These are phyloP conservation scores for Alternaria consortialis DNA, from an alignment of 2,329 filamentous ascomycete genomes.

Conservation along the genomic window DNA sequence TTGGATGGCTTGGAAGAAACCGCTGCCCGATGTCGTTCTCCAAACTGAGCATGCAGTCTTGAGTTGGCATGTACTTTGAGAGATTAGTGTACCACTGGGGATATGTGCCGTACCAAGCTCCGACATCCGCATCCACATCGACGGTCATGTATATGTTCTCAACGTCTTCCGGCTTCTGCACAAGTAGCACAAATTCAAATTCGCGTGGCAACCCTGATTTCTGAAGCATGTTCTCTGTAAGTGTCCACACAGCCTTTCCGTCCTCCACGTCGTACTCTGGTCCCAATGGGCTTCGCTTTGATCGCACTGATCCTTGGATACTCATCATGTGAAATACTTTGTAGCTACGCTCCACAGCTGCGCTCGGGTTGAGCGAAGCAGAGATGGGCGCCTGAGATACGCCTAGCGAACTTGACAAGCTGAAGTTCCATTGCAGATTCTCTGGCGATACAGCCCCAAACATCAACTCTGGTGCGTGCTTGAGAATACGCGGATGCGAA, in stretches of 20 bases:
- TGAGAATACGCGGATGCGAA: conserved; percentile 55
- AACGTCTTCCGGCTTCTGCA: conserved; percentile 56
- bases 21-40: conserved; percentile 55
- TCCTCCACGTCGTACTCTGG: conserved; percentile 54
- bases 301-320: conserved; percentile 59
- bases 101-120: conserved; percentile 54
- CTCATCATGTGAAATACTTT: conserved; percentile 61
- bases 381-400: conserved; percentile 56
- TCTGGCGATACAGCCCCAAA: conserved; percentile 59
- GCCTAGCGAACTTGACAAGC: conserved; percentile 57
- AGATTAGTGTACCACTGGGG: conserved; percentile 53
- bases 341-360: conserved; percentile 54
- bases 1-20: conserved; percentile 50
- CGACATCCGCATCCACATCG: conserved; percentile 56
- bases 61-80: conserved; percentile 51
- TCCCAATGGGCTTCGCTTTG: conserved; percentile 48
- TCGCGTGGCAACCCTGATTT: conserved; percentile 60
- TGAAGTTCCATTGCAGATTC: conserved; percentile 60
- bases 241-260: conserved; percentile 60
- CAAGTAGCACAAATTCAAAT: conserved; percentile 61
- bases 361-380: conserved; percentile 55
- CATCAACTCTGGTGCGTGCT: conserved; percentile 61
- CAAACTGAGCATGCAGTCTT: conserved; percentile 52
- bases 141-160: conserved; percentile 53
- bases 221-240: conserved; percentile 60